phyloP scores from a whole-genome alignment of 352 stramenopile genomes.

The Globisporangium irregulare region DNA sequence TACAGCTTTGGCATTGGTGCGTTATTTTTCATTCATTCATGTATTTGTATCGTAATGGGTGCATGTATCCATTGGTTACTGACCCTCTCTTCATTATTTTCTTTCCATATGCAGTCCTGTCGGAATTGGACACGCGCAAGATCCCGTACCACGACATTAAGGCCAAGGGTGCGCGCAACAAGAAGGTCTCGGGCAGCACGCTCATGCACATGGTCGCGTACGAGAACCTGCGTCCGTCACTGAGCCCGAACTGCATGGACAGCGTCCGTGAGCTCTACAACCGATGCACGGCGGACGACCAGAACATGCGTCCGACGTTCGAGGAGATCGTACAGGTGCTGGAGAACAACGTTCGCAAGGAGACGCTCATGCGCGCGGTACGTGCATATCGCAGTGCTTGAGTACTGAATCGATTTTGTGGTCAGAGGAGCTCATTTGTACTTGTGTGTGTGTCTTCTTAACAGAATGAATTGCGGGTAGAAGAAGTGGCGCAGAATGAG shows the following conservation, averaged over 20 bases:
- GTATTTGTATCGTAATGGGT: slow-evolving; percentile 7
- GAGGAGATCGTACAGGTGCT: slow-evolving; percentile 85
- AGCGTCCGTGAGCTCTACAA: slow-evolving; percentile 79
- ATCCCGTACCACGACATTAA: slow-evolving; percentile 90
- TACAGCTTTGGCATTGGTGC: slow-evolving; percentile 87
- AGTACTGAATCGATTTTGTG: neutral
- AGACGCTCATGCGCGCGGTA: slow-evolving; percentile 80
- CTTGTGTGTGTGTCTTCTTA: slow-evolving; percentile 11
- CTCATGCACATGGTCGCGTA: slow-evolving; percentile 91
- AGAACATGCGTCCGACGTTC: slow-evolving; percentile 73
- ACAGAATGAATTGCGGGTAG: slow-evolving; percentile 24
- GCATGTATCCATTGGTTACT: slow-evolving; percentile 2
- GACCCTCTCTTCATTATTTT: slow-evolving; percentile 7
- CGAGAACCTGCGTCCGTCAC: slow-evolving; percentile 78
- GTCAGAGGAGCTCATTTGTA: neutral
- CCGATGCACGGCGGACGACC: slow-evolving; percentile 77
- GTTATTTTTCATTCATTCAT: slow-evolving; percentile 6
- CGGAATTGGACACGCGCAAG: slow-evolving; percentile 82
- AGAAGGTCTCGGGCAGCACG: slow-evolving; percentile 81
- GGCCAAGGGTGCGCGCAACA: slow-evolving; percentile 75
- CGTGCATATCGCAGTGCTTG: slow-evolving; percentile 6
- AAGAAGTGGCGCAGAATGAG: slow-evolving; percentile 34
- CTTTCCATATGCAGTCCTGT: slow-evolving; percentile 43
- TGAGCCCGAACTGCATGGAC: slow-evolving; percentile 83
- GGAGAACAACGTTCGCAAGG: slow-evolving; percentile 83